A percentile compares a stretch with the other conserved stretches of the same genome.
phyloP scores from a whole-genome alignment of 2,329 filamentous ascomycete genomes.

The Ophiostoma pallidulum region DNA sequence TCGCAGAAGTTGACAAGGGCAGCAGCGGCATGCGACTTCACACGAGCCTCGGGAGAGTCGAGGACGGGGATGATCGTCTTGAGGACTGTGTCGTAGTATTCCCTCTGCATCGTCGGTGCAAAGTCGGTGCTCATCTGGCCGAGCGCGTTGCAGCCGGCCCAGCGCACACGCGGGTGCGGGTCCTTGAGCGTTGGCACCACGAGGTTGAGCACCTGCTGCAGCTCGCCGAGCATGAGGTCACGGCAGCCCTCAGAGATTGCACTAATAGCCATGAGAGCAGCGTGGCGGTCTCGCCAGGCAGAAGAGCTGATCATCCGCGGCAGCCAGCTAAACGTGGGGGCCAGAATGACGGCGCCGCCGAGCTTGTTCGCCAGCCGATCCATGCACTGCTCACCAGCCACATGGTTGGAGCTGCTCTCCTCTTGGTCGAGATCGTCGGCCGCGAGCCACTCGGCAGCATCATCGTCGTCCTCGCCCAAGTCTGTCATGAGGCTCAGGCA shows the following conservation, averaged over 20 bases:
- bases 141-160: conserved; percentile 96
- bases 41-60: conserved; percentile 79
- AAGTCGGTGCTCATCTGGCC: conserved; percentile 99
- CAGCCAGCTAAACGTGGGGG: conserved; percentile 92
- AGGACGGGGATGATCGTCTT: conserved; percentile 89
- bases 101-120: conserved; percentile 93
- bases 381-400: conserved; percentile 97
- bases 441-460: conserved; percentile 85
- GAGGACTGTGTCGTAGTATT: conserved; percentile 81
- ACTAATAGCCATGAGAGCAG: conserved; percentile 96
- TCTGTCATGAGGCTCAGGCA: conserved; percentile 98
- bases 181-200: conserved; percentile 90
- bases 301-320: conserved; percentile 95
- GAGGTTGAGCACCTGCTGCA: conserved; percentile 86
- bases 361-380: conserved; percentile 95
- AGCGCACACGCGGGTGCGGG: conserved; percentile 85
- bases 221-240: conserved; percentile 88
- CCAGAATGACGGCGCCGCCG: conserved; percentile 83
- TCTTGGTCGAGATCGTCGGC: conserved; percentile 93
- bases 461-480: conserved; percentile 86
- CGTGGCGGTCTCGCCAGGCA: conserved; percentile 90
- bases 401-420: conserved; percentile 94
- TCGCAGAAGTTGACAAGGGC: conserved; percentile 98
- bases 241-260: conserved; percentile 96
- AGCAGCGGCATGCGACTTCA: conserved; percentile 95